phyloP scores from a whole-genome alignment of 257 asterid species.

The Plantago ovata region DNA sequence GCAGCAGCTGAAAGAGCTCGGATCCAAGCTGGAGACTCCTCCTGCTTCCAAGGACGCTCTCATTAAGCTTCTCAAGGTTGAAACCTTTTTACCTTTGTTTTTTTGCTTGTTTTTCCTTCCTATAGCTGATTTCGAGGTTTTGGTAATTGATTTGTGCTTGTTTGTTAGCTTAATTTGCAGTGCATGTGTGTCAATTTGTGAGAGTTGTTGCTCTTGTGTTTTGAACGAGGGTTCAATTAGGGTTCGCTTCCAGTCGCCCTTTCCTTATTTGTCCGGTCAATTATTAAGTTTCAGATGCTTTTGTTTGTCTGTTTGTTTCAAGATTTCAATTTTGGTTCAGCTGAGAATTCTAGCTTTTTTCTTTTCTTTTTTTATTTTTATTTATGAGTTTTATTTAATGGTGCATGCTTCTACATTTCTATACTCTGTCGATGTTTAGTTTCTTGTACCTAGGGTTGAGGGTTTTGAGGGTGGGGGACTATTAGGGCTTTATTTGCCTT shows the following conservation, averaged over 20 bases:
- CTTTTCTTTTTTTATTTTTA: too few species aligned
- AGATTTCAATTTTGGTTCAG: neutral
- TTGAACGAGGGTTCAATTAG: slow-evolving; percentile 28
- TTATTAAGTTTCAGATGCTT: slow-evolving; percentile 10
- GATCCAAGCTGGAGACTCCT: slow-evolving; percentile 66
- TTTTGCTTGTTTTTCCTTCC: slow-evolving; percentile 10
- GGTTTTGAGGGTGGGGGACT: slow-evolving; percentile 16
- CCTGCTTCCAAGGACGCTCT: slow-evolving; percentile 80
- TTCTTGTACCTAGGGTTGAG: neutral
- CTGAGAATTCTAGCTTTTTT: too few species aligned
- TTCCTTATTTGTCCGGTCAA: slow-evolving; percentile 12
- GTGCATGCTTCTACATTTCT: slow-evolving; percentile 25
- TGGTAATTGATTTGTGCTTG: slow-evolving; percentile 9
- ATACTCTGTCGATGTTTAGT: slow-evolving; percentile 10
- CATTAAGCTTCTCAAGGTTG: slow-evolving; percentile 71
- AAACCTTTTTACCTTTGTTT: neutral
- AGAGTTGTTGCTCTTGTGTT: slow-evolving; percentile 14
- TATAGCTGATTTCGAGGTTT: slow-evolving; percentile 13
- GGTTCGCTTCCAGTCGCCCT: slow-evolving; percentile 25
- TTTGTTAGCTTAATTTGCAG: slow-evolving; percentile 20
- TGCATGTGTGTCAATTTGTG: slow-evolving; percentile 32
- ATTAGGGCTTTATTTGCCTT: slow-evolving; percentile 11
- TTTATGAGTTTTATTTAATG: slow-evolving; percentile 12
- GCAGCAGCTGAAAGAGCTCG: slow-evolving; percentile 69
- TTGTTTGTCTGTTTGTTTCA: neutral